These are phyloP conservation scores for Pleurotus djamor DNA, from an alignment of 768 basidiomycete species.

Conservation along the genomic window DNA sequence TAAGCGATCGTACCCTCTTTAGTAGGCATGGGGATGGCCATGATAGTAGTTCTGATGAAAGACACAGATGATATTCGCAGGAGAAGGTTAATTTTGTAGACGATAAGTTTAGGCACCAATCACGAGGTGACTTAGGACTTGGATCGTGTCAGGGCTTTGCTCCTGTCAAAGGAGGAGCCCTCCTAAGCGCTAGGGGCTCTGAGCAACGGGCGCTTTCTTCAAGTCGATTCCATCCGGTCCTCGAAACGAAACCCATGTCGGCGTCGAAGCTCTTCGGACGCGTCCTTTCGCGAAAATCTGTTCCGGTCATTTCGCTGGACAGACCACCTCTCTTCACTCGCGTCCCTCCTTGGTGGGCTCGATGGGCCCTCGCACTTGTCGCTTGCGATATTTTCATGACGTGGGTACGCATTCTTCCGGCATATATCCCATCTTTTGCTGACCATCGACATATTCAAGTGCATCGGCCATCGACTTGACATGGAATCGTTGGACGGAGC, in stretches of 20 bases:
- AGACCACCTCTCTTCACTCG: conserved; percentile 24
- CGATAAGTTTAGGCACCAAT: no score
- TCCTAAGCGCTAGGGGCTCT: no score
- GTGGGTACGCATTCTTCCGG: conserved; percentile 11
- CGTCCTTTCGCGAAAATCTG: background rate
- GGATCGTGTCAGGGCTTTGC: no score
- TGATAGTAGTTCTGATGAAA: background rate
- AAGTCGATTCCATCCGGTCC: no score
- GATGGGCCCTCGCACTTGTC: conserved; percentile 24
- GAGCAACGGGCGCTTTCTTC: no score
- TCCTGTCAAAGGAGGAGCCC: no score
- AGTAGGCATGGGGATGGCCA: background rate
- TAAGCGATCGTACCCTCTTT: conserved; percentile 1
- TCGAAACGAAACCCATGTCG: background rate
- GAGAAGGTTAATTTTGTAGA: background rate
- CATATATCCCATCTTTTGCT: background rate
- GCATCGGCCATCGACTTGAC: conserved; percentile 29
- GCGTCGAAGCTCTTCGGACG: background rate
- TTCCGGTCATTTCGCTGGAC: conserved; percentile 5
- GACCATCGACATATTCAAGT: conserved; percentile 12
- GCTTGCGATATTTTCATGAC: conserved; percentile 29
- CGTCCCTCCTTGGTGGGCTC: conserved; percentile 27
- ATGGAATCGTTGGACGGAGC: conserved; percentile 29
- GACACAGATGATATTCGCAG: background rate
- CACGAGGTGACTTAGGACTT: no score